Percentiles rank a stretch among this genome's conserved stretches.
These are phyloP conservation scores for Alternaria triticina DNA, from an alignment of 2,329 filamentous ascomycete species.

Conservation along the genomic window DNA sequence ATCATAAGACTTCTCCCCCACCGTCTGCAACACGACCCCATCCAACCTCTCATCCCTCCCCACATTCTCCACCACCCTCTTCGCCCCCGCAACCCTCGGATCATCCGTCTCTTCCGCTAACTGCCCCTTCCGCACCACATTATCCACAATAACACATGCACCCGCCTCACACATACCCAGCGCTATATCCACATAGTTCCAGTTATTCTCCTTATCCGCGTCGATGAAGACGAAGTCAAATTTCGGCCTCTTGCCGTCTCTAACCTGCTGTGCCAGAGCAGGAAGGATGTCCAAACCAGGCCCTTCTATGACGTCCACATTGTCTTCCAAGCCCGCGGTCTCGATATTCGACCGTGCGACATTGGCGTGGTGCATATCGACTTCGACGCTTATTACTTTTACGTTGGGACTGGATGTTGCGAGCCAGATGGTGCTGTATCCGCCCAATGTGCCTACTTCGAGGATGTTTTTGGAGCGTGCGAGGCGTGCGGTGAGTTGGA, in stretches of 20 bases:
- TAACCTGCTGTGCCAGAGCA: slow-evolving; percentile 50
- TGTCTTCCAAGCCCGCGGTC: slow-evolving; percentile 49
- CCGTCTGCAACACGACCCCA: slow-evolving; percentile 53
- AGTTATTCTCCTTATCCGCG: slow-evolving; percentile 59
- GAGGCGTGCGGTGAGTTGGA: slow-evolving; percentile 41
- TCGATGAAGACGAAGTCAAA: slow-evolving; percentile 63
- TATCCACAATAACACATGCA: slow-evolving; percentile 58
- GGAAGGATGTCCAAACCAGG: slow-evolving; percentile 54
- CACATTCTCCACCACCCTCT: slow-evolving; percentile 51
- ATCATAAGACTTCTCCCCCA: slow-evolving; percentile 57
- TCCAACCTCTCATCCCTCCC: slow-evolving; percentile 53
- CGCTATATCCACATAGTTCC: slow-evolving; percentile 57
- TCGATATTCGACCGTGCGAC: slow-evolving; percentile 57
- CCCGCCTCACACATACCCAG: slow-evolving; percentile 51
- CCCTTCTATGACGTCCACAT: slow-evolving; percentile 56
- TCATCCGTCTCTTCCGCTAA: slow-evolving; percentile 42
- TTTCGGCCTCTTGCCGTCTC: slow-evolving; percentile 44
- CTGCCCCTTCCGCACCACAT: slow-evolving; percentile 54
- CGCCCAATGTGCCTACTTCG: slow-evolving; percentile 64
- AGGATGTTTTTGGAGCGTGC: slow-evolving; percentile 46
- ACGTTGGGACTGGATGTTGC: slow-evolving; percentile 48
- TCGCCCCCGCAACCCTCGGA: slow-evolving; percentile 40
- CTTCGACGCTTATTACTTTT: slow-evolving; percentile 60
- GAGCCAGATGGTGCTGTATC: slow-evolving; percentile 62
- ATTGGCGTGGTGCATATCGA: slow-evolving; percentile 53